Evolutionary conservation across 257 asterid genomes (phyloP).

Genomic region (Rhazya stricta): DNA sequence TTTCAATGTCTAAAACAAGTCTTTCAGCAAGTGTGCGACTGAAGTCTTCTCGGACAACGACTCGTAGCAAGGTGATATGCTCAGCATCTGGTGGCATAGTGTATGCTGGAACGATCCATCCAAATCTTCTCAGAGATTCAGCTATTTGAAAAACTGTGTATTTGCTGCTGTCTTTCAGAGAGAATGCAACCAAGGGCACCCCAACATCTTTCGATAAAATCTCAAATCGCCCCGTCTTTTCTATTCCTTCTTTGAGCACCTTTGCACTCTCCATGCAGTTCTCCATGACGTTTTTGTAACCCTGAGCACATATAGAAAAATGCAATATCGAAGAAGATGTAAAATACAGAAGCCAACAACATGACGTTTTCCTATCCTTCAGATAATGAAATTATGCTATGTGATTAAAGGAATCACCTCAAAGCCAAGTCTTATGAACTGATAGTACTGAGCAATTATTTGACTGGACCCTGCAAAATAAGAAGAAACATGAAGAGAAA

Average conservation of each 20-base stretch:
- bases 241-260: slow-evolving; percentile 47
- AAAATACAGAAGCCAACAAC: background rate
- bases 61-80: slow-evolving; percentile 52
- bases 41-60: slow-evolving; percentile 67
- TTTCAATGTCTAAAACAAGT: slow-evolving; percentile 44
- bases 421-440: slow-evolving; percentile 79
- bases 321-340: too few species aligned
- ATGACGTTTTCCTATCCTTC: background rate
- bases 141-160: slow-evolving; percentile 60
- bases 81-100: slow-evolving; percentile 74
- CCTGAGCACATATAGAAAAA: slow-evolving; percentile 28
- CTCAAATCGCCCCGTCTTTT: slow-evolving; percentile 44
- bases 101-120: slow-evolving; percentile 84
- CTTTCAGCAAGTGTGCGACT: slow-evolving; percentile 57
- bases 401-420: slow-evolving; percentile 39
- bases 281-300: slow-evolving; percentile 60
- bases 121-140: slow-evolving; percentile 64
- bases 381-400: background rate
- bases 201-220: slow-evolving; percentile 64
- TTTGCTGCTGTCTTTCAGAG: slow-evolving; percentile 56
- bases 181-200: slow-evolving; percentile 63
- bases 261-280: slow-evolving; percentile 50
- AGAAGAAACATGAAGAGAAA: background rate
- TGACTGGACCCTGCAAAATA: slow-evolving; percentile 53
- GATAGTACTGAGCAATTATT: slow-evolving; percentile 74